phyloP scores from a whole-genome alignment of 495 filamentous ascomycete species.

The Penicillium bovifimosum region DNA sequence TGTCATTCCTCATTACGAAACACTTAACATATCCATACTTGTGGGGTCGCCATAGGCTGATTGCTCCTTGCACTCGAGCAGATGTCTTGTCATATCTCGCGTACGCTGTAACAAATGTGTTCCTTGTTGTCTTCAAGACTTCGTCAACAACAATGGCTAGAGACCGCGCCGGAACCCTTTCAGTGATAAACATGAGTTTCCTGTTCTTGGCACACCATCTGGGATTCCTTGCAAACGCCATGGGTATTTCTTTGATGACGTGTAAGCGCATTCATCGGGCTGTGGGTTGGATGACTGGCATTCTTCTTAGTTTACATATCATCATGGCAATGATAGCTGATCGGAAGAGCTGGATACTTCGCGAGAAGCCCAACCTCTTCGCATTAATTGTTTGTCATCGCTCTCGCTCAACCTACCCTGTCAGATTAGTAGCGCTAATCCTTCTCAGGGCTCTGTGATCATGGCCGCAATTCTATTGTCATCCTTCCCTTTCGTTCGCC shows the following conservation, averaged over 20 bases:
- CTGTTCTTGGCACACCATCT: conserved; percentile 20
- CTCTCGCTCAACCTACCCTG: too few species aligned
- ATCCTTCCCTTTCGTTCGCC: conserved; percentile 18
- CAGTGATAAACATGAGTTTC: conserved; percentile 18
- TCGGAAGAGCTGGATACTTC: too few species aligned
- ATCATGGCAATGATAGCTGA: background rate
- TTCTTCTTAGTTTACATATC: conserved; percentile 12
- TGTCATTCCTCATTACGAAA: conserved; percentile 3
- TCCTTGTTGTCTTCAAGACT: conserved; percentile 7
- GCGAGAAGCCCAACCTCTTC: too few species aligned
- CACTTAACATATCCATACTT: conserved; percentile 10
- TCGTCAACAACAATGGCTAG: background rate
- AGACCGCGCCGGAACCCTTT: conserved; percentile 12
- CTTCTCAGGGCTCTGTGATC: too few species aligned
- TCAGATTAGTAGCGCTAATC: too few species aligned
- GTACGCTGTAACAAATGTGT: conserved; percentile 5
- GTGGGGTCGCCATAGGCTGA: conserved; percentile 5
- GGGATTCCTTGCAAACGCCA: conserved; percentile 20
- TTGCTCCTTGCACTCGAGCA: conserved; percentile 8
- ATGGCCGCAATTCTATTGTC: conserved; percentile 12
- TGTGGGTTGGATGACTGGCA: too few species aligned
- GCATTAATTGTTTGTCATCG: conserved; percentile 16
- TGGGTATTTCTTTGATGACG: conserved; percentile 14
- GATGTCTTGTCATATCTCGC: too few species aligned
- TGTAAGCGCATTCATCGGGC: conserved; percentile 18